Percentiles rank a stretch among this genome's conserved stretches.
Evolutionary conservation across 495 filamentous ascomycete species (phyloP).

Genomic region (Penicillium malachiteum): DNA sequence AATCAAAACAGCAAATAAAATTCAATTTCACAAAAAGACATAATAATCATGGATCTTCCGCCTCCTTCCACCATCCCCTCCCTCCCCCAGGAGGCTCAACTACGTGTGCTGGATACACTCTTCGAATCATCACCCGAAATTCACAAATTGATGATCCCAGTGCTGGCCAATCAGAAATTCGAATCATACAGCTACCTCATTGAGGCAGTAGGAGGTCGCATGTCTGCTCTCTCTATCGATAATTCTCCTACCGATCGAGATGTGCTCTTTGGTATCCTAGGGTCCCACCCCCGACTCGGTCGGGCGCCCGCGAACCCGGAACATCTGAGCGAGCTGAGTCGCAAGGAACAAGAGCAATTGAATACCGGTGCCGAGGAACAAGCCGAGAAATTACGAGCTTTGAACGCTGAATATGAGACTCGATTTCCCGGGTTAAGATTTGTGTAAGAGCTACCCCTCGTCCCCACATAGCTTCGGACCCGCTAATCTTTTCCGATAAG

Average conservation of each 20-base stretch:
- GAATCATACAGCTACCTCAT: slow-evolving; percentile 59
- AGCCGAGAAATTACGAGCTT: slow-evolving; percentile 34
- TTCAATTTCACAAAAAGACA: background rate
- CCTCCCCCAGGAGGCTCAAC: slow-evolving; percentile 55
- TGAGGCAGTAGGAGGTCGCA: slow-evolving; percentile 54
- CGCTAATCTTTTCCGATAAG: slow-evolving; percentile 35
- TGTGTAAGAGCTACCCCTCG: slow-evolving; percentile 54
- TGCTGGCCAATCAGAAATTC: slow-evolving; percentile 64
- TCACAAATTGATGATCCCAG: slow-evolving; percentile 66
- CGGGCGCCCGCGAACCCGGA: slow-evolving; percentile 61
- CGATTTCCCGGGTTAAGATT: slow-evolving; percentile 83
- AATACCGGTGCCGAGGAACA: slow-evolving; percentile 56
- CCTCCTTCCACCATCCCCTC: slow-evolving; percentile 49
- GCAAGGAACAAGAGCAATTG: slow-evolving; percentile 77
- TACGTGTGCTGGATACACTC: slow-evolving; percentile 71
- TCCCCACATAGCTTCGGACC: slow-evolving; percentile 6
- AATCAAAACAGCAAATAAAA: background rate
- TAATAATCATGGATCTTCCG: slow-evolving; percentile 44
- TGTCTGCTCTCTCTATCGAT: slow-evolving; percentile 51
- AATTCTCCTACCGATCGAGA: slow-evolving; percentile 49
- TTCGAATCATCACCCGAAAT: slow-evolving; percentile 83
- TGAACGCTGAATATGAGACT: slow-evolving; percentile 83
- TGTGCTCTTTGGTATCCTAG: slow-evolving; percentile 68
- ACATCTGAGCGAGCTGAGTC: slow-evolving; percentile 65
- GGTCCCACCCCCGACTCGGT: slow-evolving; percentile 86